Evolutionary conservation across 768 basidiomycete genomes (phyloP), one percentile per base, ranked within the genome.

Genomic region (Hygrophorus pudorinus): DNA sequence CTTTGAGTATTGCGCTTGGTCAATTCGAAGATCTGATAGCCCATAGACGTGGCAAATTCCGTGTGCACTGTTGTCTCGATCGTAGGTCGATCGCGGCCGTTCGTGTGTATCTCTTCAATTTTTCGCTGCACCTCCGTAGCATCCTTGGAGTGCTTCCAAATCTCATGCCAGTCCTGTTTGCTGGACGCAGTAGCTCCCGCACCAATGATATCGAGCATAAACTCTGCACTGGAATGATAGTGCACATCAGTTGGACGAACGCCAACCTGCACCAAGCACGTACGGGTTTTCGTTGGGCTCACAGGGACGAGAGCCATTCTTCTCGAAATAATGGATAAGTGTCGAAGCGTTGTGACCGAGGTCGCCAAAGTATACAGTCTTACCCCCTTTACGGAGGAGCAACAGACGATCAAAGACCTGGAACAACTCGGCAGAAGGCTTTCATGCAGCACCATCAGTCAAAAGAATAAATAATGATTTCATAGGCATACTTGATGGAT

Each of bases 361-460:
- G 42, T 85, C 79, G 7, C 83, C 82, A 50, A 82, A 83, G 61
- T 83, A 87, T 6, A 81, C 81, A 2, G 71, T 80, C 52, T 82
- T 60, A 45, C 91, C 91, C 9, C 91, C 90, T 51, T 78, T 76
- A 37, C 78, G 72, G 3, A 94, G 68, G 0, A 94, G 70, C 6
- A 93, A 65, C 1, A 94, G 65, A 24, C 81, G 64, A 54, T 93
- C 90, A 50, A 92, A 92, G 31, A 75, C 75, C 53, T 85, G 76
- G 67, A 91, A 93, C 20, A 91, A 65, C 54, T 90, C 79, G 2
- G 85, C 85, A 18, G 87, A 89, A 29, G 89, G 89, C 67, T 85
- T 71, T 65, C 72, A 48, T 73, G 72, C 37, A 75, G 71, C 42
- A 42, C 4, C 14, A 30, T 18, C 41, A 8, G 18, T 27, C 39